Evolutionary conservation across 176 grass and related monocot species (phyloP), one percentile per base, ranked within the genome.

Genomic region (Phragmites australis): DNA sequence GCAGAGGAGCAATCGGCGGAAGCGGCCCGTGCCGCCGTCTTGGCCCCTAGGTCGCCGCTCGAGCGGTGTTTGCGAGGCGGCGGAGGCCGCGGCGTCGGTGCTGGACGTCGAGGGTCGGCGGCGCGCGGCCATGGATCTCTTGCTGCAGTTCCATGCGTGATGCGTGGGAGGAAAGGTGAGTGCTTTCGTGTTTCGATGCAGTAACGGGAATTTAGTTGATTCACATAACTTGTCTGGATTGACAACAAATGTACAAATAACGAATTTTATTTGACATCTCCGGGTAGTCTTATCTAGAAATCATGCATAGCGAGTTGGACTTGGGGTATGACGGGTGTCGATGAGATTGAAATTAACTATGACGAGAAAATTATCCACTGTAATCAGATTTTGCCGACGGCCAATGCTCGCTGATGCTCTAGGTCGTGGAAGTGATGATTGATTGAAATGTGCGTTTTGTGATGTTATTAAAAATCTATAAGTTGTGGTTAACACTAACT

Each of bases 131-230:
- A 78, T 85, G 63, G 82, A 85, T 78, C 82, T 85, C 3, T 55
- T 78, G 39, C 29, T 85, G 9, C 82, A 85, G 42, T 85, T 85
- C 42, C 83, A 78, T 42, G 74, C 64, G 22, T 81, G 50, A 85
- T 50, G 73, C 64, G 8, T 2, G 59, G 26, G 26, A 17, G 66
- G 65, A 44, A 45, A 81, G 52, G 79, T 81, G 18, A 54, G 51
- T 15, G 26, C 6, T 70, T 57, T 48, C 39, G 9, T 49, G 27
- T 17, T 16, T 63, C 37, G 64, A 55, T 0, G 19, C 14, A 0
- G 8, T 67, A 79, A 57, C 10, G 12, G 6, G 0, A 74, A 4
- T 27, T 29, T 10, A 23, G 7, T 67, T n/a, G 6, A 66, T 66
- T 66, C 14, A 22, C 21, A 0, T 43, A 15, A 0, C 9, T 6